A percentile compares a stretch with the other conserved stretches of the same genome.
phyloP scores from a whole-genome alignment of 768 basidiomycete genomes.

The Roridomyces roridus region DNA sequence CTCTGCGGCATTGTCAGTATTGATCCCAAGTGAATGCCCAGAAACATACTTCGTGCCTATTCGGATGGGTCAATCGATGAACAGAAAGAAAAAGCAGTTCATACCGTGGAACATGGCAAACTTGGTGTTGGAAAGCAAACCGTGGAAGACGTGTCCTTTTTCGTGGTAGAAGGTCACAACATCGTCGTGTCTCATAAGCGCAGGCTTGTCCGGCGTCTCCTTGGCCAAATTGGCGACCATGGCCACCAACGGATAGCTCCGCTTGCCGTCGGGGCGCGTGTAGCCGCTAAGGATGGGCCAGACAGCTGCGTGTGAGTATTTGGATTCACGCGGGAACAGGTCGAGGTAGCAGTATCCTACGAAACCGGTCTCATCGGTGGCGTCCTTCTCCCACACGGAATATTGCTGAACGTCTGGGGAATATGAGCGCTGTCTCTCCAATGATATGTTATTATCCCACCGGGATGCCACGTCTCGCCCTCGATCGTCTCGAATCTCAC shows the following conservation, averaged over 20 bases:
- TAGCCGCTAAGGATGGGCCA: slow-evolving; percentile 80
- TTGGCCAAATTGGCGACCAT: slow-evolving; percentile 96
- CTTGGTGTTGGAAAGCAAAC: slow-evolving; percentile 68
- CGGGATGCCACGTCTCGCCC: slow-evolving; percentile 80
- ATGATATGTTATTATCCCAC: slow-evolving; percentile 39
- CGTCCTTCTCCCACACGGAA: slow-evolving; percentile 83
- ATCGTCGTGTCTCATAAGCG: slow-evolving; percentile 86
- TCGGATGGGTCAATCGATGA: too few species aligned
- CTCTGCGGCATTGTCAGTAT: slow-evolving; percentile 36
- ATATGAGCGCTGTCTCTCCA: slow-evolving; percentile 2
- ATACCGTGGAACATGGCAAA: slow-evolving; percentile 80
- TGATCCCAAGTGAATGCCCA: neutral
- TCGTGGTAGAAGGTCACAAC: slow-evolving; percentile 94
- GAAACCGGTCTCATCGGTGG: slow-evolving; percentile 73
- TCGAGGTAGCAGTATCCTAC: slow-evolving; percentile 90
- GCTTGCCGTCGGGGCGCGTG: slow-evolving; percentile 56
- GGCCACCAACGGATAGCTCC: slow-evolving; percentile 75
- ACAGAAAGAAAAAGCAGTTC: too few species aligned
- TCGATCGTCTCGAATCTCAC: slow-evolving; percentile 74
- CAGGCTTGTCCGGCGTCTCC: slow-evolving; percentile 78
- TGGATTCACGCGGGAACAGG: slow-evolving; percentile 76
- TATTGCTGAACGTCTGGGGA: slow-evolving; percentile 79
- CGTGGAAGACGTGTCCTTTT: slow-evolving; percentile 81
- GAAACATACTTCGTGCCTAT: slow-evolving; percentile 51
- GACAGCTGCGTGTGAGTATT: slow-evolving; percentile 89